phyloP scores from a whole-genome alignment of 2,329 filamentous ascomycete species.

The Fusarium sacchari region DNA sequence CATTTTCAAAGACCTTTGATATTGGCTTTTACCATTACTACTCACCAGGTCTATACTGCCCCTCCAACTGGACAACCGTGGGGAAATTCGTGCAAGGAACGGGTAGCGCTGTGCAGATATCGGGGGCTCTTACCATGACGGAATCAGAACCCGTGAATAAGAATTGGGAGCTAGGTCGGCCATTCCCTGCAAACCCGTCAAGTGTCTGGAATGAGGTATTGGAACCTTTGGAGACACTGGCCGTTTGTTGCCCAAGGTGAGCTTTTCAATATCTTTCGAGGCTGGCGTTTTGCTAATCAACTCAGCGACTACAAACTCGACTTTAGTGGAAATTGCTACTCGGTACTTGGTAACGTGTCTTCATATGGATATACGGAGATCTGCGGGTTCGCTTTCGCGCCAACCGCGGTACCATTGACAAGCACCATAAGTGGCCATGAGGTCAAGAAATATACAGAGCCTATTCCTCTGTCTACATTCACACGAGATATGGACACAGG shows the following conservation, averaged over 20 bases:
- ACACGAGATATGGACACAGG: neutral
- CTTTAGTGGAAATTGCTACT: conserved; percentile 23
- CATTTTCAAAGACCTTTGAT: neutral
- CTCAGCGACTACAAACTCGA: conserved; percentile 18
- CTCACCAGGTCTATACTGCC: neutral
- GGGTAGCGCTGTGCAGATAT: neutral
- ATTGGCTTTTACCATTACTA: neutral
- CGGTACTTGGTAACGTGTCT: conserved; percentile 1
- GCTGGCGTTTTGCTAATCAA: neutral
- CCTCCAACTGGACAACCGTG: neutral
- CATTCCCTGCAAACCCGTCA: neutral
- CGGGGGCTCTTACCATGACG: neutral
- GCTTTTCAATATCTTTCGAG: too few relatives aligned
- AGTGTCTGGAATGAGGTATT: neutral
- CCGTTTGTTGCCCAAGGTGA: conserved; percentile 39
- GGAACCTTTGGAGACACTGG: conserved; percentile 27
- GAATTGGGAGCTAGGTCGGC: neutral
- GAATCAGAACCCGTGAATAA: too few relatives aligned
- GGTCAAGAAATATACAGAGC: neutral
- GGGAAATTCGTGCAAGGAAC: neutral
- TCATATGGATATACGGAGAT: conserved; percentile 3
- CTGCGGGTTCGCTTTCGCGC: neutral
- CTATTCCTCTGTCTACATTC: neutral
- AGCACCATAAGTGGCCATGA: neutral
- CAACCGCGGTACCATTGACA: neutral